phyloP scores from a whole-genome alignment of 2,329 filamentous ascomycete species.

The Penicillium italicum region DNA sequence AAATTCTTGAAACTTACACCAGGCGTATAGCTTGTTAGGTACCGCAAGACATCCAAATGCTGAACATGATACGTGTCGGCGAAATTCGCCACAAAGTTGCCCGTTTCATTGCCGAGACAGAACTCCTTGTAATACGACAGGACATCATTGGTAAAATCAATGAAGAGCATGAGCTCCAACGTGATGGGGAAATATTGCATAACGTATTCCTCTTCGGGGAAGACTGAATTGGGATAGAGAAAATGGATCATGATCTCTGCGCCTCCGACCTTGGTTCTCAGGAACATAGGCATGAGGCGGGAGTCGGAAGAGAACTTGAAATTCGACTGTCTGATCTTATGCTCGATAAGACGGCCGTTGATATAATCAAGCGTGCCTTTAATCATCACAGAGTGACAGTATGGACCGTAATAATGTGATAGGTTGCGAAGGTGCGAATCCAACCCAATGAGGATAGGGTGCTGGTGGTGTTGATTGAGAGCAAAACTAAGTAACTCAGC shows the following conservation, averaged over 20 bases:
- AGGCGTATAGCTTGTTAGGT: constrained; percentile 10
- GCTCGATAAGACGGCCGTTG: constrained; percentile 11
- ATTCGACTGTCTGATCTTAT: constrained; percentile 4
- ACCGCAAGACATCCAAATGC: constrained; percentile 12
- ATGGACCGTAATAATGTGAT: constrained; percentile 8
- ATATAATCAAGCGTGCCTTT: constrained; percentile 10
- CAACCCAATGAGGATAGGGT: constrained; percentile 3
- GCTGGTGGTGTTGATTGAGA: background rate
- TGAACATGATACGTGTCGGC: constrained; percentile 8
- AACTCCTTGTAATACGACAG: constrained; percentile 17
- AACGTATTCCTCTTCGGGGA: constrained; percentile 8
- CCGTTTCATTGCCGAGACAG: constrained; percentile 5
- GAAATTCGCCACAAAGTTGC: constrained; percentile 13
- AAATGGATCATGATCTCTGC: constrained; percentile 11
- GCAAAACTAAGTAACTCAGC: background rate
- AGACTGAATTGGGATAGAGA: constrained; percentile 8
- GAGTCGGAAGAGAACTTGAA: constrained; percentile 1
- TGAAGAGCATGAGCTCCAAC: constrained; percentile 11
- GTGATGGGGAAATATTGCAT: constrained; percentile 11
- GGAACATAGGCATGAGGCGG: constrained; percentile 14
- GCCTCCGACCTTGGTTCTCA: constrained; percentile 12
- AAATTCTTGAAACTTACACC: background rate
- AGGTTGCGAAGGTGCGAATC: constrained; percentile 8
- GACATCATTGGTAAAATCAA: constrained; percentile 16
- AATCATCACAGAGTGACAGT: constrained; percentile 13